These are phyloP conservation scores for Elongisporangium prolatum DNA, from an alignment of 352 stramenopile genomes.

Conservation along the genomic window DNA sequence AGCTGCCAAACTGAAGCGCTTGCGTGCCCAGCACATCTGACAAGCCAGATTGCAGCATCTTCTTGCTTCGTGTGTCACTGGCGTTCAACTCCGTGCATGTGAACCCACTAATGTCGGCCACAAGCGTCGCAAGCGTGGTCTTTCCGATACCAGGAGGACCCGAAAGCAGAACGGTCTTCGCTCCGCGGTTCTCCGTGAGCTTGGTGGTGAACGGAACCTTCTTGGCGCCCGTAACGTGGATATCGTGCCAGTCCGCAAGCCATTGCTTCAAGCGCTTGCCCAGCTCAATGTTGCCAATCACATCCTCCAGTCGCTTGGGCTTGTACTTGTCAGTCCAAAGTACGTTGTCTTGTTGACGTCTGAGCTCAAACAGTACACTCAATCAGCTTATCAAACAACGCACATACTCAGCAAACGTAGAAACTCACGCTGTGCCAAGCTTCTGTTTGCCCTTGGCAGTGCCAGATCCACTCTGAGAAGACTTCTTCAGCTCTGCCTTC, in stretches of 20 bases:
- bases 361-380: slow-evolving; percentile 7
- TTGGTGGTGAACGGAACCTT: slow-evolving; percentile 76
- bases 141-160: slow-evolving; percentile 96
- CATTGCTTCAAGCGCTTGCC: slow-evolving; percentile 86
- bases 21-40: slow-evolving; percentile 92
- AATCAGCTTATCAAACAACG: slow-evolving; percentile 1
- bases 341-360: slow-evolving; percentile 36
- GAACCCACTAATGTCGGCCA: slow-evolving; percentile 89
- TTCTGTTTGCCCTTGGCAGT: slow-evolving; percentile 55
- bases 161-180: slow-evolving; percentile 94
- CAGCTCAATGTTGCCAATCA: slow-evolving; percentile 92
- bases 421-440: slow-evolving; percentile 31
- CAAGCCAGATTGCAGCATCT: slow-evolving; percentile 88
- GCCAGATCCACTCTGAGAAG: not conserved
- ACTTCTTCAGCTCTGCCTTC: slow-evolving; percentile 44
- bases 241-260: slow-evolving; percentile 74
- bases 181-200: slow-evolving; percentile 83
- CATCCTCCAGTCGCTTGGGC: slow-evolving; percentile 85
- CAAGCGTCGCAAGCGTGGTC: slow-evolving; percentile 94
- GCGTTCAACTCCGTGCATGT: slow-evolving; percentile 97
- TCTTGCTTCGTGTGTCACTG: slow-evolving; percentile 97
- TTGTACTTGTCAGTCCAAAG: slow-evolving; percentile 98
- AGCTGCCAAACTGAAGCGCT: slow-evolving; percentile 83
- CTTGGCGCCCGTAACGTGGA: slow-evolving; percentile 83
- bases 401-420: not conserved